Evolutionary conservation across 345 rosid species (phyloP), one percentile per base, ranked within the genome.

Genomic region (Gynandropsis gynandra): DNA sequence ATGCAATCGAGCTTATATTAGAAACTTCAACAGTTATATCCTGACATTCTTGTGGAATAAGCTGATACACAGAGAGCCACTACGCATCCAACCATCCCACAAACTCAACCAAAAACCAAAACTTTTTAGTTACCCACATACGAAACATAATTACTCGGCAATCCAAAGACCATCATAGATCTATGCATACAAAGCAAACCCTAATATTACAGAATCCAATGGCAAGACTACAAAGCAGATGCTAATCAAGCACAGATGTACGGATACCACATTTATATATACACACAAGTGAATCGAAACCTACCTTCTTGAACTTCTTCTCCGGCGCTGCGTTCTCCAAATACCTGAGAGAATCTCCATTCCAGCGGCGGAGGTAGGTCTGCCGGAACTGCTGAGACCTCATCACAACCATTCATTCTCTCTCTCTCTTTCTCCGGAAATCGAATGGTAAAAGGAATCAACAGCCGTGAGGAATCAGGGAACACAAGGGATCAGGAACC

Each of bases 311-410:
- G 96, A 16, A 92, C 92, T 76, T 87, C 98, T 66, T 92, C 98
- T 20, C 98, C 96, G 18, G 84, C 98, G 34, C 87, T 68, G 37
- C 95, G 85, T 62, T 92, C 98, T 38, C 98, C 98, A 61, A 90
- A 90, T 17, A 90, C 98, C 79, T 87, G 98, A 46, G 98, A 78
- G 75, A 90, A 87, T 77, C 84, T 92, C 98, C 96, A 92, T 27
- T 92, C 96, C 36, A 90, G 65, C 58, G 85, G 74, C 73, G 34
- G 55, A 41, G 76, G 74, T 52, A 73, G 70, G 48, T 64, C 77
- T 46, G 40, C 42, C 29, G 64, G 15, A 58, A 59, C 64, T 58
- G 55, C 63, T 40, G 50, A 58, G 38, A 46, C 64, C 59, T 65
- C 69, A 32, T 65, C 64, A 38, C 50, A 59, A 45, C 64, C 69